Conservation (phyloP, 2,329 filamentous ascomycete genomes). For the Fusarium algeriense region DNA sequence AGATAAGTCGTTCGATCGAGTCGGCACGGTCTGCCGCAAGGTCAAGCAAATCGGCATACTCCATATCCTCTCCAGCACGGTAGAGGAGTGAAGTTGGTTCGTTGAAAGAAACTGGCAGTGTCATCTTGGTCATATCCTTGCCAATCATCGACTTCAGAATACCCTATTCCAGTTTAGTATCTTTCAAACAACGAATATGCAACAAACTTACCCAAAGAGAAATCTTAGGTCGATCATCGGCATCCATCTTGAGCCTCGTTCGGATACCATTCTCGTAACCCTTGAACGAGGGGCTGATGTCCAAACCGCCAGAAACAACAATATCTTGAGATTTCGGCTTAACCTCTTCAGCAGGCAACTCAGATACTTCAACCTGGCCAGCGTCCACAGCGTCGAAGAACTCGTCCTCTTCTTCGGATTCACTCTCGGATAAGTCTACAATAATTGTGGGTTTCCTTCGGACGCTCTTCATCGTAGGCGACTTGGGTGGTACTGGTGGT, state of each 20-base stretch:
- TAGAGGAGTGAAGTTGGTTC: slow-evolving; percentile 96
- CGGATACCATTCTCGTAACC: slow-evolving; percentile 94
- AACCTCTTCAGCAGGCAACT: slow-evolving; percentile 68
- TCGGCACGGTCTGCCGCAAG: slow-evolving; percentile 86
- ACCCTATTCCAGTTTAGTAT: slow-evolving; percentile 66
- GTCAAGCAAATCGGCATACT: slow-evolving; percentile 94
- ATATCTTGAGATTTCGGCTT: slow-evolving; percentile 59
- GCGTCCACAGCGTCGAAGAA: slow-evolving; percentile 98
- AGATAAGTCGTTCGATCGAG: slow-evolving; percentile 91
- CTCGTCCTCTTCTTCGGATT: slow-evolving; percentile 87
- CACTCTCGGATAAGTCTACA: slow-evolving; percentile 81
- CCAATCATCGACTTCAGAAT: slow-evolving; percentile 99
- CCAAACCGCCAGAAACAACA: slow-evolving; percentile 59
- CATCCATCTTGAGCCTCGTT: slow-evolving; percentile 85
- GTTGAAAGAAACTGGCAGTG: slow-evolving; percentile 96
- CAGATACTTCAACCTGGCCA: slow-evolving; percentile 85
- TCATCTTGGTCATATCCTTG: slow-evolving; percentile 99
- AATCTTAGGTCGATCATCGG: slow-evolving; percentile 92
- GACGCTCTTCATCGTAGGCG: slow-evolving; percentile 51
- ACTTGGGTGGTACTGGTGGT: slow-evolving; percentile 19
- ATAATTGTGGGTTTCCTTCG: slow-evolving; percentile 74
- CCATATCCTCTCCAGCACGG: slow-evolving; percentile 96
- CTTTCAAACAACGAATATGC: too few relatives aligned
- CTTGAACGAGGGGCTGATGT: slow-evolving; percentile 82
- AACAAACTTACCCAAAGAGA: slow-evolving; percentile 85